Evolutionary conservation across 2,329 filamentous ascomycete genomes (phyloP).

Genomic region (Didymella sp.): DNA sequence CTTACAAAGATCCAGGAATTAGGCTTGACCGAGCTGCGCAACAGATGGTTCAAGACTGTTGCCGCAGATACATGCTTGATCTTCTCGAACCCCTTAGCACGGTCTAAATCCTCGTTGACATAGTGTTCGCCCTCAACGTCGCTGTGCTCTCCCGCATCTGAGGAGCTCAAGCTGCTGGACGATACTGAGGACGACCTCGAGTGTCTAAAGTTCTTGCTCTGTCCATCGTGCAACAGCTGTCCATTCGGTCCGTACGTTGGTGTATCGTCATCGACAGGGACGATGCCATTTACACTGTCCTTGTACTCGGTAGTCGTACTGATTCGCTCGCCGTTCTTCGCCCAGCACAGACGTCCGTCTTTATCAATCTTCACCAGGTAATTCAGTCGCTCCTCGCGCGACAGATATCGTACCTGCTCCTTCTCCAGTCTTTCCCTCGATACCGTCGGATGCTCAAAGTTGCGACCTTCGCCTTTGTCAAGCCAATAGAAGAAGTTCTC

Average conservation of each 20-base stretch:
- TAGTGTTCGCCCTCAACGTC: conserved; percentile 70
- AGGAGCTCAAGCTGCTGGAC: conserved; percentile 44
- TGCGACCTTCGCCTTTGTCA: conserved; percentile 77
- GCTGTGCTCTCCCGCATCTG: conserved; percentile 57
- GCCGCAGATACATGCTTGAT: conserved; percentile 72
- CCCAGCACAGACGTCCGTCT: conserved; percentile 82
- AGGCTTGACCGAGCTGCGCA: conserved; percentile 79
- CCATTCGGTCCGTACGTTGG: conserved; percentile 50
- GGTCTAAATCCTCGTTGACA: conserved; percentile 67
- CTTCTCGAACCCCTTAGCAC: conserved; percentile 66
- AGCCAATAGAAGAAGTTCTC: conserved; percentile 97
- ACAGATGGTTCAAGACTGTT: conserved; percentile 77
- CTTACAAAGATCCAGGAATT: conserved; percentile 90
- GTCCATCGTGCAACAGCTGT: conserved; percentile 31
- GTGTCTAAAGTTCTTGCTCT: conserved; percentile 29
- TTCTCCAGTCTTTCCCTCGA: conserved; percentile 76
- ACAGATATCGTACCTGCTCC: conserved; percentile 84
- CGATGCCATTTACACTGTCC: conserved; percentile 75
- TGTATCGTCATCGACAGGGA: conserved; percentile 52
- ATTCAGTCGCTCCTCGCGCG: conserved; percentile 77
- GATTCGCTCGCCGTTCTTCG: conserved; percentile 79
- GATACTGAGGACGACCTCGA: conserved; percentile 32
- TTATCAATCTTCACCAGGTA: conserved; percentile 80
- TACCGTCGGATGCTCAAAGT: conserved; percentile 73
- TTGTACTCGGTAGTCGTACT: conserved; percentile 77